Conservation (phyloP, 495 filamentous ascomycete species). For the Aspergillus haitiensis region DNA sequence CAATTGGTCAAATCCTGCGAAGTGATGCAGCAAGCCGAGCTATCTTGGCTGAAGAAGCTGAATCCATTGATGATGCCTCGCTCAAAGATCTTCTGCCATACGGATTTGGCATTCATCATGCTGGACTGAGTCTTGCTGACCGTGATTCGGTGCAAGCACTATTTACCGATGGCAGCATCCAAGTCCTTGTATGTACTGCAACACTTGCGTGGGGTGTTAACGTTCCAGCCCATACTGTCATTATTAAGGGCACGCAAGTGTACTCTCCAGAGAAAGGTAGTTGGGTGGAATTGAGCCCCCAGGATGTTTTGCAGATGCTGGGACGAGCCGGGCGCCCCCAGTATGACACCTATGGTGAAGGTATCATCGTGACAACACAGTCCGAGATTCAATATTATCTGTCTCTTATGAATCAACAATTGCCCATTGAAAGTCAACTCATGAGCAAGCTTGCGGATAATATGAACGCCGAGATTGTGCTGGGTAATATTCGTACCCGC, state of each 20-base stretch:
- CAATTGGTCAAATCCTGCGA: slow-evolving; percentile 91
- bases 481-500: slow-evolving; percentile 88
- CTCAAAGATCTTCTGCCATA: slow-evolving; percentile 95
- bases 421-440: slow-evolving; percentile 97
- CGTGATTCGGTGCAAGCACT: slow-evolving; percentile 93
- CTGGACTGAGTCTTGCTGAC: slow-evolving; percentile 91
- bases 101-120: slow-evolving; percentile 97
- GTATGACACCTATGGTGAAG: slow-evolving; percentile 96
- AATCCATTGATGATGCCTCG: slow-evolving; percentile 77
- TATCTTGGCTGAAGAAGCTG: slow-evolving; percentile 80
- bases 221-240: slow-evolving; percentile 89
- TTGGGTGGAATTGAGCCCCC: slow-evolving; percentile 96
- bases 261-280: slow-evolving; percentile 98
- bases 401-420: slow-evolving; percentile 91
- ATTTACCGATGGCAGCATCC: slow-evolving; percentile 85
- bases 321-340: slow-evolving; percentile 95
- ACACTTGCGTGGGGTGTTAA: slow-evolving; percentile 97
- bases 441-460: slow-evolving; percentile 93
- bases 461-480: slow-evolving; percentile 93
- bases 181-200: slow-evolving; percentile 95
- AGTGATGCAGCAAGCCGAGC: slow-evolving; percentile 91
- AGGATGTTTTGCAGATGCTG: slow-evolving; percentile 98
- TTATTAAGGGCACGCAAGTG: slow-evolving; percentile 96
- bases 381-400: slow-evolving; percentile 95
- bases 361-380: slow-evolving; percentile 97